Conservation (phyloP, 192 early-diverging fungal species). For the Gamsiella multidivaricata region DNA sequence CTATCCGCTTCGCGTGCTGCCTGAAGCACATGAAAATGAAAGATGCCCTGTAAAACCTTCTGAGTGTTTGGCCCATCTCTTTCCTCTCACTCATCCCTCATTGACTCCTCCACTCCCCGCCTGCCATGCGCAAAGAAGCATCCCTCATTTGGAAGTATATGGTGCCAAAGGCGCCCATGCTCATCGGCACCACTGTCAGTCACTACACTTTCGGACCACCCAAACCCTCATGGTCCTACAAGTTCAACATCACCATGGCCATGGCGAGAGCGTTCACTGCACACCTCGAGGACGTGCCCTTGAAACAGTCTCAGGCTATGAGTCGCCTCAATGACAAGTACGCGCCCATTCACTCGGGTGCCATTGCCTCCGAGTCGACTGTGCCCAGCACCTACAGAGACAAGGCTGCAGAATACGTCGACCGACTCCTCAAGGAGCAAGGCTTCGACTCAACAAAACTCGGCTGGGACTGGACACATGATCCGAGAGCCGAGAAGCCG, state of each 20-base stretch:
- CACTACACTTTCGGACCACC: constrained; percentile 53
- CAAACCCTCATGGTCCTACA: constrained; percentile 56
- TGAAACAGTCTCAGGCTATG: constrained; percentile 40
- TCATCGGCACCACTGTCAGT: constrained; percentile 36
- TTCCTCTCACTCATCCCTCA: not conserved
- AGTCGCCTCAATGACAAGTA: constrained; percentile 33
- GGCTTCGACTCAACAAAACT: constrained; percentile 41
- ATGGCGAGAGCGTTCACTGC: constrained; percentile 26
- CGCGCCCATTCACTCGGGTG: constrained; percentile 42
- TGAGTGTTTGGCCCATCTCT: not conserved
- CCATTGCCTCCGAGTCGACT: constrained; percentile 10
- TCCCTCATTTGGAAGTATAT: constrained; percentile 33
- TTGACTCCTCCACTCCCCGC: not conserved
- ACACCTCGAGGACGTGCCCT: constrained; percentile 45
- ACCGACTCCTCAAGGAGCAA: constrained; percentile 26
- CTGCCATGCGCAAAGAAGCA: constrained; percentile 17
- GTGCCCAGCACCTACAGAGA: constrained; percentile 54
- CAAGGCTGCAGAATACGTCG: constrained; percentile 43
- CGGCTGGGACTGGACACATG: constrained; percentile 64
- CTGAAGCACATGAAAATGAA: no score
- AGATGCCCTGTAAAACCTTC: no score
- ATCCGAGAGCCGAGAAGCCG: constrained; percentile 42
- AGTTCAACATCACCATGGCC: constrained; percentile 52
- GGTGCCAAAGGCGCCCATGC: constrained; percentile 30
- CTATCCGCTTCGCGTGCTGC: no score